Base-by-base conservation (phyloP, 495 filamentous ascomycete genomes). In the Articulospora tetracladia region DNA sequence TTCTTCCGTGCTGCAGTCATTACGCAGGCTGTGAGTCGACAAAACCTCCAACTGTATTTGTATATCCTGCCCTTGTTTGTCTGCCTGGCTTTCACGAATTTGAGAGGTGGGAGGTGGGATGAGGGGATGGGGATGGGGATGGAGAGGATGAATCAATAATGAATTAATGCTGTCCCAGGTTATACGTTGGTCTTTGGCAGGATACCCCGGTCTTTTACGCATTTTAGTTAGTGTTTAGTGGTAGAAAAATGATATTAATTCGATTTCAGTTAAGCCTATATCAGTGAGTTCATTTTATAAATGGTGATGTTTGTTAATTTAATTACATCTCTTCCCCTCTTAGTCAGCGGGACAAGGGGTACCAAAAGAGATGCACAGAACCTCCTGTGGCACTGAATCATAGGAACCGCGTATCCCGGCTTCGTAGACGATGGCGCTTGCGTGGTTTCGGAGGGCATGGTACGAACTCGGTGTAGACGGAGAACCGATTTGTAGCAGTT, bases 31-130 rank as follows among this genome's bases (percentile, higher is more conserved):
- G 51, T n/a, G 17, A 36, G 20, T 17, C 53, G 53, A 55, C 28
- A 24, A 3, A 36, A 41, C 23, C 30, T 30, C 24, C n/a, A 26
- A n/a, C n/a, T 61, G 59, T 61, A 61, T 27, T 61, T 61, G 32
- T 61, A 61, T 55, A 53, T 61, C 52, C 58, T 60, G 58, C 58
- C 44, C 28, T 13, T 52, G 26, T 27, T 57, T 58, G 19, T 50
- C 41, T 11, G 8, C 25, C 27, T 19, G n/a, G 51, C 15, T 12
- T 56, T 61, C 25, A 61, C 44, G 52, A 61, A 25, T 17, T 56
- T 52, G 52, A 41, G 15, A 17, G n/a, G 41, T 26, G 23, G 49
- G 41, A 3, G 49, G 46, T 56, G 30, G 53, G 20, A 46, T 12
- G n/a, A 49, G 11, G 11, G 41, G 55, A 17, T 28, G 23, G n/a